phyloP scores from a whole-genome alignment of 441 rosid genomes.

The Brassica hybrid region DNA sequence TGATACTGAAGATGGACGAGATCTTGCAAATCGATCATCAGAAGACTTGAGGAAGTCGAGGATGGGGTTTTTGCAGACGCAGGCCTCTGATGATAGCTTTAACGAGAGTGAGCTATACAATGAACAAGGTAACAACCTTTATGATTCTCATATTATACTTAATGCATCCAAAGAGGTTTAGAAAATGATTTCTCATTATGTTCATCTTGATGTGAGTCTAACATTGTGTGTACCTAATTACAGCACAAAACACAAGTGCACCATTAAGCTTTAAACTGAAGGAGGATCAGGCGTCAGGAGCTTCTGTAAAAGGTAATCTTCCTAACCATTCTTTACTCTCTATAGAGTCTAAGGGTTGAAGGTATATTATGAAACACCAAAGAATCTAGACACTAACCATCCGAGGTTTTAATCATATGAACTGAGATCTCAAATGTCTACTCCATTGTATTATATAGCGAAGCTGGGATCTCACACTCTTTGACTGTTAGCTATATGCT shows the following conservation, averaged over 20 bases:
- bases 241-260: slow-evolving; percentile 61
- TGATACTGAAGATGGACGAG: slow-evolving; percentile 95
- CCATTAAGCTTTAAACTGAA: slow-evolving; percentile 86
- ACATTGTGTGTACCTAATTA: slow-evolving; percentile 38
- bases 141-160: not conserved
- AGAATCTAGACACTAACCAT: not conserved
- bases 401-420: not conserved
- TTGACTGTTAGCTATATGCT: too few relatives aligned
- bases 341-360: not conserved
- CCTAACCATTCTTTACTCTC: not conserved
- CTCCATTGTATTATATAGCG: too few relatives aligned
- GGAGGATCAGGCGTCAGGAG: slow-evolving; percentile 87
- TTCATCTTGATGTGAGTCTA: slow-evolving; percentile 23
- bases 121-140: slow-evolving; percentile 76
- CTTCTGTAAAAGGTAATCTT: slow-evolving; percentile 88
- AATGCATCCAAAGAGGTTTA: slow-evolving; percentile 7
- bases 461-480: not conserved
- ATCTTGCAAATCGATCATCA: slow-evolving; percentile 79
- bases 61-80: slow-evolving; percentile 87
- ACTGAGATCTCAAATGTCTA: too few relatives aligned
- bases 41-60: slow-evolving; percentile 98
- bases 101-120: slow-evolving; percentile 73
- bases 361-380: not conserved
- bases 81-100: slow-evolving; percentile 77
- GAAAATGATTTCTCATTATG: not conserved